These are phyloP conservation scores for Byssoonygena ceratinophila DNA, from an alignment of 2,329 filamentous ascomycete genomes.

Conservation along the genomic window DNA sequence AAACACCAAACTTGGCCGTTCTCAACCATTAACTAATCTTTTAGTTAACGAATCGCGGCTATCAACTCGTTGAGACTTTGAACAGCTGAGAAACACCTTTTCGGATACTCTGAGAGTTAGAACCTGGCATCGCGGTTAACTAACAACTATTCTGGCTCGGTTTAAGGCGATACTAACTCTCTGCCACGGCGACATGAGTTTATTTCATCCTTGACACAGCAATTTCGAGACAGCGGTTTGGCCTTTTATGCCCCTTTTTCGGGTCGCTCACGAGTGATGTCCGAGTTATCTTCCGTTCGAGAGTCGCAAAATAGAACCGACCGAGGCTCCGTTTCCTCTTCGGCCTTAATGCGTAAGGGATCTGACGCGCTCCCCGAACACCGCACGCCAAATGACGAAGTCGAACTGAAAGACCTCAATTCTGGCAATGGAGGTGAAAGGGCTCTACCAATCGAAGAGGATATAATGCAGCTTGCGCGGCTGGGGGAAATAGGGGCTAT, in stretches of 20 bases:
- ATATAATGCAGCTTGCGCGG: slow-evolving; percentile 92
- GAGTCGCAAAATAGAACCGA: slow-evolving; percentile 2
- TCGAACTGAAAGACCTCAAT: slow-evolving; percentile 34
- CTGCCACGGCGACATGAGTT: background rate
- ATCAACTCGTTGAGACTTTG: too few species aligned
- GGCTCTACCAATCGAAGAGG: slow-evolving; percentile 48
- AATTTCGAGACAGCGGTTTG: background rate
- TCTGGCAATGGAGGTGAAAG: slow-evolving; percentile 25
- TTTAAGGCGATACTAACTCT: background rate
- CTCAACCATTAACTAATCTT: too few species aligned
- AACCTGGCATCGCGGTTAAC: too few species aligned
- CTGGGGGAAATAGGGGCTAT: slow-evolving; percentile 77
- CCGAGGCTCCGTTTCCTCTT: slow-evolving; percentile 3
- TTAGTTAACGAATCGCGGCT: too few species aligned
- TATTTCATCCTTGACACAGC: background rate
- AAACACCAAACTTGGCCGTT: too few species aligned
- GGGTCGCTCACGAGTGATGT: slow-evolving; percentile 2
- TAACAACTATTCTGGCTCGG: too few species aligned
- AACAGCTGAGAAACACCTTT: too few species aligned
- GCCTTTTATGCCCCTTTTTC: background rate
- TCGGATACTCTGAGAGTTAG: too few species aligned
- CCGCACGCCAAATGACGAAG: slow-evolving; percentile 21
- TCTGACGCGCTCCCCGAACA: background rate
- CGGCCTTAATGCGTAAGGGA: background rate
- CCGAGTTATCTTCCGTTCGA: background rate